Conservation (phyloP, 2,329 filamentous ascomycete species). For the Phoma herbarum region DNA sequence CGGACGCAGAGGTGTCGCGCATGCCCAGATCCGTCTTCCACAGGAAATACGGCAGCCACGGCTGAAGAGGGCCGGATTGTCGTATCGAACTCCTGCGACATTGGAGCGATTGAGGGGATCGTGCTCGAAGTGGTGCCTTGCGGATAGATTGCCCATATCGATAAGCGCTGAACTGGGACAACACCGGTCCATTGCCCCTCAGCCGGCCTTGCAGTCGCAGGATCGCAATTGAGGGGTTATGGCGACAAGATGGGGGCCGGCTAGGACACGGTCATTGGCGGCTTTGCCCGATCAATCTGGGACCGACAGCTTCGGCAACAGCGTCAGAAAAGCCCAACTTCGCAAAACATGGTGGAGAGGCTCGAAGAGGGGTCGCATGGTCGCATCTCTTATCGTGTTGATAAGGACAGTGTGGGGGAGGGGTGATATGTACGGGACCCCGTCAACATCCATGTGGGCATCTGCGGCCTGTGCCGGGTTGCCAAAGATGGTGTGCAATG, state of each 20-base stretch:
- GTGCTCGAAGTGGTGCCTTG: slow-evolving; percentile 5
- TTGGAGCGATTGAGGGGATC: neutral
- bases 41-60: slow-evolving; percentile 15
- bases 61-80: slow-evolving; percentile 14
- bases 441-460: slow-evolving; percentile 21
- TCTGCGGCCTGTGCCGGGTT: slow-evolving; percentile 17
- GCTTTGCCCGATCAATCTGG: slow-evolving; percentile 22
- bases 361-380: slow-evolving; percentile 1
- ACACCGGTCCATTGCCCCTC: slow-evolving; percentile 12
- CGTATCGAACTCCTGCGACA: slow-evolving; percentile 9
- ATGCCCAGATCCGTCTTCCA: slow-evolving; percentile 22
- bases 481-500: slow-evolving; percentile 18
- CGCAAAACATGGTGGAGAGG: slow-evolving; percentile 14
- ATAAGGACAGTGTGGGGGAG: slow-evolving; percentile 9
- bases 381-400: neutral
- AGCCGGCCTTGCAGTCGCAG: slow-evolving; percentile 17
- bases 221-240: slow-evolving; percentile 20
- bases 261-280: slow-evolving; percentile 30
- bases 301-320: slow-evolving; percentile 19
- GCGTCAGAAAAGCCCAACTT: slow-evolving; percentile 12
- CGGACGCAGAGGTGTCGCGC: slow-evolving; percentile 38
- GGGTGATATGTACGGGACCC: slow-evolving; percentile 18
- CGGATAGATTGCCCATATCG: slow-evolving; percentile 15
- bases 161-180: slow-evolving; percentile 10
- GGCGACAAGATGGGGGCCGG: slow-evolving; percentile 11